These are phyloP conservation scores for Fonsecaea nubica DNA, from an alignment of 2,329 filamentous ascomycete genomes.

Conservation along the genomic window DNA sequence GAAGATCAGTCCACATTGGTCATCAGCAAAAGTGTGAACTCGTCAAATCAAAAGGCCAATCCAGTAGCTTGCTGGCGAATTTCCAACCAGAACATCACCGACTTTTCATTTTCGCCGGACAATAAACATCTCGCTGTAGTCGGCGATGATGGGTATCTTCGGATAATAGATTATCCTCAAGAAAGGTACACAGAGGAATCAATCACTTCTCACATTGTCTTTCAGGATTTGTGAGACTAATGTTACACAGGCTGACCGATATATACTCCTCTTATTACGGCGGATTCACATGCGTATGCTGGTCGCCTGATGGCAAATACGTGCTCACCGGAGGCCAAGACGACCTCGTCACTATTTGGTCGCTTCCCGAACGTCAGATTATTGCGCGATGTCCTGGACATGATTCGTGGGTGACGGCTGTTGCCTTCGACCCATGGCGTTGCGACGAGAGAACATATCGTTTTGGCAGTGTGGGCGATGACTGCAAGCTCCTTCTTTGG, in stretches of 20 bases:
- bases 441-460: constrained; percentile 95
- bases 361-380: constrained; percentile 78
- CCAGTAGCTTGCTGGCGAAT: constrained; percentile 92
- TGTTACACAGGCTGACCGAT: constrained; percentile 71
- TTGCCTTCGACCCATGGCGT: constrained; percentile 95
- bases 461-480: constrained; percentile 94
- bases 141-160: constrained; percentile 86
- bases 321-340: constrained; percentile 95
- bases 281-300: constrained; percentile 89
- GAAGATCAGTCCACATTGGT: constrained; percentile 60
- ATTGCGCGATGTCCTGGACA: constrained; percentile 94
- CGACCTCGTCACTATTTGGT: constrained; percentile 96
- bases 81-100: constrained; percentile 87
- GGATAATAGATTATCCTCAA: constrained; percentile 88
- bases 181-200: constrained; percentile 71
- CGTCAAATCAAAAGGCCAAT: constrained; percentile 90
- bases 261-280: constrained; percentile 93
- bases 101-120: constrained; percentile 91
- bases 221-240: constrained; percentile 31
- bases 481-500: constrained; percentile 89
- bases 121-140: constrained; percentile 85
- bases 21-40: constrained; percentile 89
- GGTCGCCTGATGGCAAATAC: constrained; percentile 97
- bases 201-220: neutral
- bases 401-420: constrained; percentile 90